phyloP scores from a whole-genome alignment of 2,329 filamentous ascomycete genomes.

The Aspergillus texensis region DNA sequence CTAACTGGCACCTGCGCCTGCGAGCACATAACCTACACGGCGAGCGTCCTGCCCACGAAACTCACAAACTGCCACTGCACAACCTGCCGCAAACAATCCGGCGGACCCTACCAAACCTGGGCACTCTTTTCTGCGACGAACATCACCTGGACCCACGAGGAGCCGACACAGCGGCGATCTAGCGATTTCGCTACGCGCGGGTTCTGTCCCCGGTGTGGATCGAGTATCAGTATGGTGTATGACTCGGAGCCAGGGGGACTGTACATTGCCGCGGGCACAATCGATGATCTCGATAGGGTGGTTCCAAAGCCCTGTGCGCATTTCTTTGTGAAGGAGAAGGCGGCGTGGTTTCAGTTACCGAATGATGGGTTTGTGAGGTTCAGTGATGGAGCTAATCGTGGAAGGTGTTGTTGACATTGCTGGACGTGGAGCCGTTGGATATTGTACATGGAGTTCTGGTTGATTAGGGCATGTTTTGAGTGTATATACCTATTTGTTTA shows the following conservation, averaged over 20 bases:
- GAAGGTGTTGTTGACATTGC: conserved; percentile 13
- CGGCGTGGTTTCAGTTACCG: conserved; percentile 42
- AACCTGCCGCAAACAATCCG: conserved; percentile 53
- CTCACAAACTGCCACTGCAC: conserved; percentile 47
- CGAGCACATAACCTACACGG: conserved; percentile 45
- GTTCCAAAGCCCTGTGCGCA: conserved; percentile 30
- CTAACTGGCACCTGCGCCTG: conserved; percentile 48
- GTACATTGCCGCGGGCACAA: not conserved
- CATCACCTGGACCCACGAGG: conserved; percentile 28
- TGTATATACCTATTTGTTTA: not conserved
- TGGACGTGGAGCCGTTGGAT: not conserved
- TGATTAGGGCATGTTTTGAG: not conserved
- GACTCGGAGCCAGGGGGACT: conserved; percentile 10
- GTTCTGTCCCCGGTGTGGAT: conserved; percentile 51
- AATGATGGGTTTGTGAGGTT: conserved; percentile 38
- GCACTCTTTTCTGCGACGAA: conserved; percentile 41
- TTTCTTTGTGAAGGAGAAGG: conserved; percentile 50
- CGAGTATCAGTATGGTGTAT: conserved; percentile 47
- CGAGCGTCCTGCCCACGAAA: conserved; percentile 33
- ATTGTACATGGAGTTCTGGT: not conserved
- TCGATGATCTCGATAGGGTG: not conserved
- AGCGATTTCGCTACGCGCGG: conserved; percentile 47
- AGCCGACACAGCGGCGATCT: conserved; percentile 35
- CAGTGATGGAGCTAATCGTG: conserved; percentile 12
- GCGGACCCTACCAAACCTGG: conserved; percentile 50